Evolutionary conservation across 1,139 yeast genomes (phyloP).

Genomic region (Candida glucosophila): DNA sequence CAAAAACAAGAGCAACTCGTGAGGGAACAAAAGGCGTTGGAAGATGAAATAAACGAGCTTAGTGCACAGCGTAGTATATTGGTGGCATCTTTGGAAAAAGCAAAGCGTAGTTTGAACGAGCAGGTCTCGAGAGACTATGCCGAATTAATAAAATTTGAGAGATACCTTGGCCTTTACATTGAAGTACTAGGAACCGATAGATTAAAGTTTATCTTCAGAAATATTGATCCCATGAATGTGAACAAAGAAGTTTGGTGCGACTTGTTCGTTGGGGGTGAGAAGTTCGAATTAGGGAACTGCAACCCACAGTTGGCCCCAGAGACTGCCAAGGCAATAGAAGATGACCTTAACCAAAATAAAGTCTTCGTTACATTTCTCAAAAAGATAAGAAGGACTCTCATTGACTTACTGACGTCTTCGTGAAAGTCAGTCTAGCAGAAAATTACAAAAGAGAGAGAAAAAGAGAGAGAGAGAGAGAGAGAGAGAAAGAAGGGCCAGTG

Average conservation of each 20-base stretch:
- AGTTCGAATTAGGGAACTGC: conserved; percentile 21
- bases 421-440: too few species aligned
- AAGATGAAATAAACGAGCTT: conserved; percentile 14
- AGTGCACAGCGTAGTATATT: conserved; percentile 11
- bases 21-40: conserved; percentile 14
- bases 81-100: conserved; percentile 11
- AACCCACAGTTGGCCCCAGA: conserved; percentile 23
- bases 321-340: conserved; percentile 12
- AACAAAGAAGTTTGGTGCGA: conserved; percentile 30
- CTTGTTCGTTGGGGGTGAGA: conserved; percentile 27
- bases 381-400: conserved; percentile 17
- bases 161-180: conserved; percentile 36
- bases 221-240: conserved; percentile 32
- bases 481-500: too few species aligned
- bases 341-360: conserved; percentile 26
- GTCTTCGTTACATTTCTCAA: conserved; percentile 33
- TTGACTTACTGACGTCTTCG: too few species aligned
- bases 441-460: too few species aligned
- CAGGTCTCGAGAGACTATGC: conserved; percentile 27
- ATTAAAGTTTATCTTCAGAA: conserved; percentile 30
- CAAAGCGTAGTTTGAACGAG: conserved; percentile 13
- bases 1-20: conserved; percentile 12
- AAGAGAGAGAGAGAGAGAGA: too few species aligned
- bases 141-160: conserved; percentile 34
- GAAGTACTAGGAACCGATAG: conserved; percentile 30